Conservation (phyloP, 352 stramenopile species). For the Globisporangium emineosum region DNA sequence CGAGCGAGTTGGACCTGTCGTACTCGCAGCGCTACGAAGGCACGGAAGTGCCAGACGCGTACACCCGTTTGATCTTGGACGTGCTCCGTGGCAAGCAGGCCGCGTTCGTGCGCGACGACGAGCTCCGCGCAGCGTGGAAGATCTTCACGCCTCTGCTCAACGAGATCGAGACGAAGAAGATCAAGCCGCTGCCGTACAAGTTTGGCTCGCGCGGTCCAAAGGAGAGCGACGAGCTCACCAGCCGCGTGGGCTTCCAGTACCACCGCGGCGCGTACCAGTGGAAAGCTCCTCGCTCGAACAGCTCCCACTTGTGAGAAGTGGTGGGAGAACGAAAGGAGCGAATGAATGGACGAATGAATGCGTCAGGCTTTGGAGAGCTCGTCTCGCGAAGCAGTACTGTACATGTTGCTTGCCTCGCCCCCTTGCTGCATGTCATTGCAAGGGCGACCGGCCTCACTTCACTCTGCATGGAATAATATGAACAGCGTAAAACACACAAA, state of each 20-base stretch:
- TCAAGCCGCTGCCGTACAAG: slow-evolving; percentile 91
- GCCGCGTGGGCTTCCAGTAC: slow-evolving; percentile 72
- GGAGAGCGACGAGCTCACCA: slow-evolving; percentile 84
- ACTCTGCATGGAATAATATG: slow-evolving; percentile 1
- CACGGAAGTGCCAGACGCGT: slow-evolving; percentile 93
- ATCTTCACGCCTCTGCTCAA: slow-evolving; percentile 99
- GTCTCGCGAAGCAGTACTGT: neutral
- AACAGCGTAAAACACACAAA: neutral
- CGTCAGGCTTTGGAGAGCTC: neutral
- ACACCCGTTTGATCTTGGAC: slow-evolving; percentile 97
- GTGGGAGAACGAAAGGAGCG: neutral
- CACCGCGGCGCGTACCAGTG: slow-evolving; percentile 75
- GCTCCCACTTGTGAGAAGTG: slow-evolving; percentile 42
- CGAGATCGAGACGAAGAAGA: slow-evolving; percentile 91
- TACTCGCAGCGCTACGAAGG: slow-evolving; percentile 90
- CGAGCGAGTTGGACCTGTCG: slow-evolving; percentile 96
- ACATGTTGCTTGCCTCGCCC: neutral
- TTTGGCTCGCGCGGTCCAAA: slow-evolving; percentile 92
- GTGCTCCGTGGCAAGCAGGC: slow-evolving; percentile 94
- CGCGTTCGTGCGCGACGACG: slow-evolving; percentile 97
- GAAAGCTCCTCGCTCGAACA: slow-evolving; percentile 44
- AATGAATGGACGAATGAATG: neutral
- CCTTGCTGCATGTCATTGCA: neutral
- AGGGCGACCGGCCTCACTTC: neutral
- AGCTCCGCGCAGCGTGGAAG: slow-evolving; percentile 95